A percentile compares a stretch with the other conserved stretches of the same genome.
Conservation (phyloP, 2,329 filamentous ascomycete genomes). For the Xylaria sp. region DNA sequence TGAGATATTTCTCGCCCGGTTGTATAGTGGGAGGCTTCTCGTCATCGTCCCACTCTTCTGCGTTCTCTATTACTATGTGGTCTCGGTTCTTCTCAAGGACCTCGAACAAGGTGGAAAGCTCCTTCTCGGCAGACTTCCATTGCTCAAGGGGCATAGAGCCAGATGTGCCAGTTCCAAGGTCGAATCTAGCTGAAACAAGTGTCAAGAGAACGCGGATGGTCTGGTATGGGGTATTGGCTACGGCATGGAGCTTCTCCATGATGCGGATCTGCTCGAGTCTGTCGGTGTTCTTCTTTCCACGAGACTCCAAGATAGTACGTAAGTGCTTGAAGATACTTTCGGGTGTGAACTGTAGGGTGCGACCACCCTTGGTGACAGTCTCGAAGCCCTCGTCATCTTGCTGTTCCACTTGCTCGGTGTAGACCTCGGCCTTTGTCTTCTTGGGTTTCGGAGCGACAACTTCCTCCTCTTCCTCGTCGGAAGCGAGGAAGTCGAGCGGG, state of each 20-base stretch:
- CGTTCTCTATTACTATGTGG: conserved; percentile 86
- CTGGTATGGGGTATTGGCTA: conserved; percentile 90
- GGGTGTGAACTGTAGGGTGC: conserved; percentile 87
- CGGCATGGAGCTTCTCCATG: conserved; percentile 95
- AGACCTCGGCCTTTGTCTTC: conserved; percentile 56
- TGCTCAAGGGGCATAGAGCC: conserved; percentile 93
- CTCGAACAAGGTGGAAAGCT: conserved; percentile 77
- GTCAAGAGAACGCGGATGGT: conserved; percentile 90
- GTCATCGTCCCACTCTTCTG: conserved; percentile 99
- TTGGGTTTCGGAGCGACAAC: conserved; percentile 58
- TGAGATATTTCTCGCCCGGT: conserved; percentile 79
- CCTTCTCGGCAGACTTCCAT: conserved; percentile 93
- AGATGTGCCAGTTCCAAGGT: conserved; percentile 77
- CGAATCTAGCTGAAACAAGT: conserved; percentile 91
- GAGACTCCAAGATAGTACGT: conserved; percentile 87
- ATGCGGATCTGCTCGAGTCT: conserved; percentile 91
- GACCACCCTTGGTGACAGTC: conserved; percentile 86
- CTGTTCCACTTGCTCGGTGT: conserved; percentile 57
- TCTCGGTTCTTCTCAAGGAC: conserved; percentile 80
- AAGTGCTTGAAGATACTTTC: conserved; percentile 99
- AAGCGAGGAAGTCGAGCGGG: conserved; percentile 43
- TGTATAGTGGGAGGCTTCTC: conserved; percentile 84
- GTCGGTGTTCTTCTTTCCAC: conserved; percentile 99
- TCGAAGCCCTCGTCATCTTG: conserved; percentile 87
- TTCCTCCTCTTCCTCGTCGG: conserved; percentile 77